Evolutionary conservation across 345 rosid species (phyloP), one percentile per base, ranked within the genome.

Genomic region (Arabidopsis arenosa): DNA sequence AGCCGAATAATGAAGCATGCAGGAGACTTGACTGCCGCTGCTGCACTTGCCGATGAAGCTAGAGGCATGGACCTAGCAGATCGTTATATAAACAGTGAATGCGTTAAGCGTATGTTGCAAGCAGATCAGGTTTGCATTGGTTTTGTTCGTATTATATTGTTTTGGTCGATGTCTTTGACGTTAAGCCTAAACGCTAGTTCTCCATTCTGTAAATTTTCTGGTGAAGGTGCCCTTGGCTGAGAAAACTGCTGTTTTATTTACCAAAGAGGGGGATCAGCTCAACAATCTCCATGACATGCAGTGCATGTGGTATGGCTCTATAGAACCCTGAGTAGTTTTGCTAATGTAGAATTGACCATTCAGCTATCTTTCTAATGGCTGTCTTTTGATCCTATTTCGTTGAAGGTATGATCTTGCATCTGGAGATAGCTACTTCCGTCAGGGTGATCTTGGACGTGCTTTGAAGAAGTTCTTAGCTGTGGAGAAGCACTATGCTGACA

Each of bases 231-330:
- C 88, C 66, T 74, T 86, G 87, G 98, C 99, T 4, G 99, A 93
- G 83, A 93, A 93, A 85, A 93, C 87, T 70, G 98, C 96, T 77
- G 89, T 86, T 28, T 75, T 96, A 73, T 96, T 96, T 82, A 96
- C 99, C 37, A 96, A 93, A 77, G 99, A 96, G 55, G 97, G 99
- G 56, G 99, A 93, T 75, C 98, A 91, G 83, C 96, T 91, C 83
- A 96, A 91, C 84, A 93, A 90, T 85, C 96, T 96, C 77, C 97
- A 96, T 84, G 99, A 96, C 83, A 96, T 96, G 99, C 99, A 96
- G 83, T 96, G 98, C 98, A 96, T 93, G 99, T 96, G 99, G 99
- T 96, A 66, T 43, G 84, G 78, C 51, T 79, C 49, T 79, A 17
- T 63, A 71, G 76, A 79, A 58, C 76, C 52, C 47, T 9, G 53